These are phyloP conservation scores for Syzygium jambos DNA, from an alignment of 345 rosid genomes.

Conservation along the genomic window DNA sequence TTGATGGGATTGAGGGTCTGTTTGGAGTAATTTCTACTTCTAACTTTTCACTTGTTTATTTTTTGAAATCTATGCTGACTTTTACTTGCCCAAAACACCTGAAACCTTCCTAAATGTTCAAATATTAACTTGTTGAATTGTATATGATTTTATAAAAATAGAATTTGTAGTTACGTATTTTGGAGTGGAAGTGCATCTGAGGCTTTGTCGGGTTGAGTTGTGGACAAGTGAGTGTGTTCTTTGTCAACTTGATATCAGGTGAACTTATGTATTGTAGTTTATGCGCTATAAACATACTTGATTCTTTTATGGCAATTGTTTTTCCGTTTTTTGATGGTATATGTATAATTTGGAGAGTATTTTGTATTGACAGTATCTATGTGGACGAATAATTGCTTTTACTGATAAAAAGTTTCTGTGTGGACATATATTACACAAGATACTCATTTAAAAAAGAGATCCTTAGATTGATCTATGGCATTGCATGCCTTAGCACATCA, in stretches of 20 bases:
- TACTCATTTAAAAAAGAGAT: background rate
- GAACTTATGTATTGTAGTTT: background rate
- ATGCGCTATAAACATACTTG: background rate
- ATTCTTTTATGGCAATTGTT: background rate
- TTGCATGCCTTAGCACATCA: background rate
- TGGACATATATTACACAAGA: background rate
- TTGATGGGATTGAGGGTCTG: background rate
- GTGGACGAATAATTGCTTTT: background rate
- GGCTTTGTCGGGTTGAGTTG: background rate
- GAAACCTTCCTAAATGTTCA: background rate
- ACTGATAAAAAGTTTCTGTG: background rate
- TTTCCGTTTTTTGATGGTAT: background rate
- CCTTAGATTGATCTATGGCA: background rate
- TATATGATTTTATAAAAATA: background rate
- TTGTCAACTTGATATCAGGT: background rate
- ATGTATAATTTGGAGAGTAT: background rate
- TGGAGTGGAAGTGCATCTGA: background rate
- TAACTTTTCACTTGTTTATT: background rate
- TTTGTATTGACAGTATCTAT: background rate
- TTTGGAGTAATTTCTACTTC: background rate
- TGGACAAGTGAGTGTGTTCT: background rate
- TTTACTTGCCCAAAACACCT: background rate
- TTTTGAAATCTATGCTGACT: background rate
- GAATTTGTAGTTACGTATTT: background rate
- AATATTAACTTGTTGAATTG: too few relatives aligned